Evolutionary conservation across 352 stramenopile genomes (phyloP).

Genomic region (Globisporangium spiculum): DNA sequence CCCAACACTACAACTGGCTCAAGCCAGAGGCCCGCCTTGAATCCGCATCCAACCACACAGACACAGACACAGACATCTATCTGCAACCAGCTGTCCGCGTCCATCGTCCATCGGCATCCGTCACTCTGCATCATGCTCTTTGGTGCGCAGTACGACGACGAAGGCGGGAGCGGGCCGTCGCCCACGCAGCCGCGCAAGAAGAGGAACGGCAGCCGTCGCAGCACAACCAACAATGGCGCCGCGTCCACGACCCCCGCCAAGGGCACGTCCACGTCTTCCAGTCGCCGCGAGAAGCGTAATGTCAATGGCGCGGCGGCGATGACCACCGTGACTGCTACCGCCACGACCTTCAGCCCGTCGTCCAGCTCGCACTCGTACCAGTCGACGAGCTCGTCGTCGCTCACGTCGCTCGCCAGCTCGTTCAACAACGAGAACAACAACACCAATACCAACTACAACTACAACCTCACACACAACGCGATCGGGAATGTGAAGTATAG

Average conservation of each 20-base stretch:
- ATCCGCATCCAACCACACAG: not conserved
- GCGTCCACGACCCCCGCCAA: conserved; percentile 9
- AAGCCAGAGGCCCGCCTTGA: too few species aligned
- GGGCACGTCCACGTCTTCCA: not conserved
- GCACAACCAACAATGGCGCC: not conserved
- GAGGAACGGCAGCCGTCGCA: conserved; percentile 13
- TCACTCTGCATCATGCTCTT: conserved; percentile 37
- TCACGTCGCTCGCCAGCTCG: conserved; percentile 17
- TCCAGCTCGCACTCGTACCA: conserved; percentile 18
- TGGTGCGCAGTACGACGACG: conserved; percentile 51
- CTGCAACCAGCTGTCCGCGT: not conserved
- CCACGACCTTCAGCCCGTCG: conserved; percentile 17
- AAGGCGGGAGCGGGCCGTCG: conserved; percentile 29
- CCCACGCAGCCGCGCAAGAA: conserved; percentile 34
- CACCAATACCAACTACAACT: conserved; percentile 5
- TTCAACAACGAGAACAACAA: conserved; percentile 18
- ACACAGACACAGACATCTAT: not conserved
- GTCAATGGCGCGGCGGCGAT: not conserved
- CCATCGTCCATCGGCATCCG: not conserved
- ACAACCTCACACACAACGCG: conserved; percentile 19
- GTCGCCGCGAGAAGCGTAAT: conserved; percentile 10
- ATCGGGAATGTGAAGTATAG: conserved; percentile 11
- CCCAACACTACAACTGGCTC: not conserved
- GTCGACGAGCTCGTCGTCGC: conserved; percentile 25
- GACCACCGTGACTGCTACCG: not conserved